Evolutionary conservation across 768 basidiomycete genomes (phyloP), one percentile per base, ranked within the genome.

Genomic region (Dentipellis fragilis): DNA sequence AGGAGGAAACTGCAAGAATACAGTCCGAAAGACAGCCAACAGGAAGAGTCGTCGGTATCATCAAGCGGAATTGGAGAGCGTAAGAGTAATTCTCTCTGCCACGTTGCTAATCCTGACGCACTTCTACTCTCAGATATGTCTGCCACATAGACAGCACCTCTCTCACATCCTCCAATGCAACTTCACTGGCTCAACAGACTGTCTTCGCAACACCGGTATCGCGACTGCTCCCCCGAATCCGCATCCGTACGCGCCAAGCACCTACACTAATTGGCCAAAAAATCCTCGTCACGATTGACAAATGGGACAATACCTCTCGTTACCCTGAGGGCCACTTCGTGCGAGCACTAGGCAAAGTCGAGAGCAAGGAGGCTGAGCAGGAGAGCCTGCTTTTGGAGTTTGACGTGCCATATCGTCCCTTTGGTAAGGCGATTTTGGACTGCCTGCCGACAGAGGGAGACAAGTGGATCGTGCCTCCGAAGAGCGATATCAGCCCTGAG

Each of bases 291-390:
- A 86, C 90, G 2, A 91, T 98, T 63, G 96, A 99, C 66, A 76
- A 85, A 42, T 99, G 96, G 96, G 85, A 89, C 23, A 71, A 74
- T 5, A 86, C 83, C 10, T 92, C 89, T 1, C 80, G 92, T 17
- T 96, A 97, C 65, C 96, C 96, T 0, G 94, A 97, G 63, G 96
- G 96, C 0, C 96, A 99, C 66, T 92, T 99, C 59, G 94, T 98
- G 19, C 83, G 95, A 42, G 83, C 92, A 0, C 77, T 99, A 1
- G 96, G 96, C 2, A 83, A 81, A 63, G 91, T 84, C 0, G 95
- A 93, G 64, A 89, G 87, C 67, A 96, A 97, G 68, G 93, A 95
- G 67, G 94, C 94, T 0, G 95, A 98, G 64, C 88, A 93, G 66
- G 95, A 98, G 69, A 91, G 89, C 66, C 65, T 99, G 55, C 67